Conservation (phyloP, 768 basidiomycete species). For the Lepiota subincarnata region DNA sequence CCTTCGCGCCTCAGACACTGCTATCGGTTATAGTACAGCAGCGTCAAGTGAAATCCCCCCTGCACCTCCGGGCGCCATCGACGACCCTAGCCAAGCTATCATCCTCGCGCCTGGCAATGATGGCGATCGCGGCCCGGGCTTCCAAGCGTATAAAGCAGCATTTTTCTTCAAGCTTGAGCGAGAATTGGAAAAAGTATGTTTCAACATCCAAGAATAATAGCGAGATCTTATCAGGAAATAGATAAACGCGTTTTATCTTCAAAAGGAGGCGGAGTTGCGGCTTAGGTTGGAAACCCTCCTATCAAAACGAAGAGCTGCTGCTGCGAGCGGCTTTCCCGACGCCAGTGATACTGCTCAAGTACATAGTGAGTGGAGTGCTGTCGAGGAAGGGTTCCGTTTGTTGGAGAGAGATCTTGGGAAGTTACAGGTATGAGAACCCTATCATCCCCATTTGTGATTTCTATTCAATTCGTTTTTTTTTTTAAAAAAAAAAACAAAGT, state of each 20-base stretch:
- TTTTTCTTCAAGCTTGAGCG: conserved; percentile 99
- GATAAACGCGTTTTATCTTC: conserved; percentile 98
- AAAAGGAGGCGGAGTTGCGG: conserved; percentile 94
- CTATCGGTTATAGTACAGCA: conserved; percentile 24
- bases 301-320: conserved; percentile 86
- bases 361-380: conserved; percentile 91
- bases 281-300: conserved; percentile 88
- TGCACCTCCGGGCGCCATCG: conserved; percentile 32
- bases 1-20: conserved; percentile 59
- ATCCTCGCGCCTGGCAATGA: conserved; percentile 61
- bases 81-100: conserved; percentile 38
- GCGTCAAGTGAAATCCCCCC: conserved; percentile 29
- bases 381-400: conserved; percentile 93
- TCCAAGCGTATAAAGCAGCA: conserved; percentile 92
- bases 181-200: conserved; percentile 88
- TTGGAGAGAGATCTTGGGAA: conserved; percentile 93
- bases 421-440: conserved; percentile 63
- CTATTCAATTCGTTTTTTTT: conserved; percentile 14
- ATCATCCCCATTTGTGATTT: background rate
- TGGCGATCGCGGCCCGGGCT: conserved; percentile 74
- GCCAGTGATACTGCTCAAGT: conserved; percentile 54
- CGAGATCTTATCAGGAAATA: conserved; percentile 27
- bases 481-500: too few species aligned
- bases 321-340: conserved; percentile 68
- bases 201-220: conserved; percentile 6